Percentiles rank a stretch among this genome's conserved stretches.
These are phyloP conservation scores for Taxillus chinensis DNA, from an alignment of 164 flowering plant genomes.

Conservation along the genomic window DNA sequence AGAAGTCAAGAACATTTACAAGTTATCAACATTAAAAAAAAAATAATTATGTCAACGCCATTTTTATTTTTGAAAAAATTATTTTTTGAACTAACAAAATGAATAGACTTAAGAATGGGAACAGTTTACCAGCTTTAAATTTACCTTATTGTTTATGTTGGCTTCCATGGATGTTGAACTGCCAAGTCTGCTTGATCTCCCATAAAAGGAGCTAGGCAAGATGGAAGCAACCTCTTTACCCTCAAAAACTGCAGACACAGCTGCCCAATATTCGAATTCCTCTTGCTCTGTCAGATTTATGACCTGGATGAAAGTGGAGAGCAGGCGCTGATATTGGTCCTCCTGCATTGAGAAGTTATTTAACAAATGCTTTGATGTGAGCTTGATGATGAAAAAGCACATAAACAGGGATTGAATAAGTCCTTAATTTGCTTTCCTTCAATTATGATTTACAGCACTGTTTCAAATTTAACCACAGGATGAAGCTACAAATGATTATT, in stretches of 20 bases:
- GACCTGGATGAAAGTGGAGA: conserved; percentile 86
- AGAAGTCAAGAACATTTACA: too few species aligned
- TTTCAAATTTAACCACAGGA: too few species aligned
- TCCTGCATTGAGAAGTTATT: conserved; percentile 32
- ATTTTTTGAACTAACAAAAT: too few species aligned
- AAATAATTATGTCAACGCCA: too few species aligned
- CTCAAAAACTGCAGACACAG: conserved; percentile 70
- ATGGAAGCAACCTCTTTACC: conserved; percentile 46
- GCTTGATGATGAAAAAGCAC: too few species aligned
- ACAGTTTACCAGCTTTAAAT: not conserved
- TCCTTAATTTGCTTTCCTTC: too few species aligned
- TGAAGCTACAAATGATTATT: too few species aligned
- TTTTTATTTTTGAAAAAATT: too few species aligned
- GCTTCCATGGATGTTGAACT: conserved; percentile 34
- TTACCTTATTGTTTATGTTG: conserved; percentile 78
- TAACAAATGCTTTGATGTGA: not conserved
- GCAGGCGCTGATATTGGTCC: conserved; percentile 80
- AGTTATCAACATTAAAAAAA: too few species aligned
- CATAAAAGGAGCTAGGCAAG: conserved; percentile 16
- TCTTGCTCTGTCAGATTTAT: conserved; percentile 77
- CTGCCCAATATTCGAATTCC: conserved; percentile 68
- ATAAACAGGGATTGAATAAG: too few species aligned
- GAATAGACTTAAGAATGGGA: too few species aligned
- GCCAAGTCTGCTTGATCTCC: conserved; percentile 19
- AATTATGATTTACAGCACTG: too few species aligned